A percentile compares a stretch with the other conserved stretches of the same genome.
These are phyloP conservation scores for Nasturtium officinale DNA, from an alignment of 345 rosid species.

Conservation along the genomic window DNA sequence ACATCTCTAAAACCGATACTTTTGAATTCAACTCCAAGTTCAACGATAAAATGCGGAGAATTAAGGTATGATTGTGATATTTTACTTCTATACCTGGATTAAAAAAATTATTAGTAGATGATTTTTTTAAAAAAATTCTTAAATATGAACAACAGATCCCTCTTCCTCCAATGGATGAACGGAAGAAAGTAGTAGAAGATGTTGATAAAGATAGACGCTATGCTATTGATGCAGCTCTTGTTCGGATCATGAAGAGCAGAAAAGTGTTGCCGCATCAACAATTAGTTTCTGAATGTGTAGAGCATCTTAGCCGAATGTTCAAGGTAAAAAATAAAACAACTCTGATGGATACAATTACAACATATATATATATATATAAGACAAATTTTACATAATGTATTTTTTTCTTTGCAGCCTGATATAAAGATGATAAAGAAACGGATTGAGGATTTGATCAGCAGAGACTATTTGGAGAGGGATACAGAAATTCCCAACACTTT, in stretches of 20 bases:
- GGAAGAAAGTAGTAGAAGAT: conserved; percentile 81
- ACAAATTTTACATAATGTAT: not conserved
- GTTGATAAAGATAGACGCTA: conserved; percentile 80
- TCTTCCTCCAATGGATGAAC: conserved; percentile 78
- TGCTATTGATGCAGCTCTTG: conserved; percentile 87
- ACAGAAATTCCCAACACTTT: conserved; percentile 57
- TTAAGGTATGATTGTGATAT: conserved; percentile 53
- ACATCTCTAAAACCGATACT: conserved; percentile 49
- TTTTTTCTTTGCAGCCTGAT: conserved; percentile 51
- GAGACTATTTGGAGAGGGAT: conserved; percentile 84
- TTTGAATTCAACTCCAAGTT: conserved; percentile 75
- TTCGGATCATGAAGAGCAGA: conserved; percentile 90
- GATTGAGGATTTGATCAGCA: conserved; percentile 71
- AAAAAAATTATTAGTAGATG: not conserved
- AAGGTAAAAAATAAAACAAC: conserved; percentile 41
- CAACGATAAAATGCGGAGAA: conserved; percentile 77
- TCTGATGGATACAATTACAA: not conserved
- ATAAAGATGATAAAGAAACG: conserved; percentile 85
- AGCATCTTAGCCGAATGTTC: conserved; percentile 85
- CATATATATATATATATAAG: not conserved
- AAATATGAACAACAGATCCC: conserved; percentile 43
- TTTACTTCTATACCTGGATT: not conserved
- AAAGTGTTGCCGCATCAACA: conserved; percentile 76
- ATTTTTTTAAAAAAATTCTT: not conserved
- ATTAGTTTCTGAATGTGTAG: conserved; percentile 73